Evolutionary conservation across 2,329 filamentous ascomycete species (phyloP).

Genomic region (Mycogone perniciosa): DNA sequence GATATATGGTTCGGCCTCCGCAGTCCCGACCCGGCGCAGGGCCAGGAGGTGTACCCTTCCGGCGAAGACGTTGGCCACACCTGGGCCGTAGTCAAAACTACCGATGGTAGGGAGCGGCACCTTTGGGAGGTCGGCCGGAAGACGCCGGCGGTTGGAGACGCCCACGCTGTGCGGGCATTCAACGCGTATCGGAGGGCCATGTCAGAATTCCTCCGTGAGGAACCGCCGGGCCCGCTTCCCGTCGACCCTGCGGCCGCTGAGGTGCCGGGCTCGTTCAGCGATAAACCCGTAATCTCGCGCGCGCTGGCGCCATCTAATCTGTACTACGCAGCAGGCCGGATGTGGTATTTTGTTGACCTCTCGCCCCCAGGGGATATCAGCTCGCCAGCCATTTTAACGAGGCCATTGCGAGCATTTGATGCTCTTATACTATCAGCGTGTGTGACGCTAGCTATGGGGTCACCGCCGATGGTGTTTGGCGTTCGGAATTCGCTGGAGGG

Average conservation of each 20-base stretch:
- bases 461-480: conserved; percentile 14
- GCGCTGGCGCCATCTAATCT: conserved; percentile 15
- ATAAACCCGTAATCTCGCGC: conserved; percentile 14
- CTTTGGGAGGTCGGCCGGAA: conserved; percentile 15
- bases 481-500: conserved; percentile 10
- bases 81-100: conserved; percentile 13
- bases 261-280: conserved; percentile 5
- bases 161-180: conserved; percentile 13
- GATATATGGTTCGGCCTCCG: conserved; percentile 16
- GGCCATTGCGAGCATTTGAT: conserved; percentile 15
- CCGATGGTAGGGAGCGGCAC: conserved; percentile 9
- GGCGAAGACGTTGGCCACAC: conserved; percentile 15
- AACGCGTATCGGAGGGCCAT: conserved; percentile 15
- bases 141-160: conserved; percentile 12
- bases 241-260: conserved; percentile 1
- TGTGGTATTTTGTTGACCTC: conserved; percentile 19
- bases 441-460: conserved; percentile 11
- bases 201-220: conserved; percentile 5
- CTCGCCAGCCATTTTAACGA: conserved; percentile 9
- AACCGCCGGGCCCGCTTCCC: not conserved
- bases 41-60: conserved; percentile 4
- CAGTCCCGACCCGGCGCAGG: conserved; percentile 4
- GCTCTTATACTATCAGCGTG: conserved; percentile 14
- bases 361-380: not conserved
- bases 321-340: conserved; percentile 14